Evolutionary conservation across 441 rosid species (phyloP), one percentile per base, ranked within the genome.

Genomic region (Bruguiera hainesii): DNA sequence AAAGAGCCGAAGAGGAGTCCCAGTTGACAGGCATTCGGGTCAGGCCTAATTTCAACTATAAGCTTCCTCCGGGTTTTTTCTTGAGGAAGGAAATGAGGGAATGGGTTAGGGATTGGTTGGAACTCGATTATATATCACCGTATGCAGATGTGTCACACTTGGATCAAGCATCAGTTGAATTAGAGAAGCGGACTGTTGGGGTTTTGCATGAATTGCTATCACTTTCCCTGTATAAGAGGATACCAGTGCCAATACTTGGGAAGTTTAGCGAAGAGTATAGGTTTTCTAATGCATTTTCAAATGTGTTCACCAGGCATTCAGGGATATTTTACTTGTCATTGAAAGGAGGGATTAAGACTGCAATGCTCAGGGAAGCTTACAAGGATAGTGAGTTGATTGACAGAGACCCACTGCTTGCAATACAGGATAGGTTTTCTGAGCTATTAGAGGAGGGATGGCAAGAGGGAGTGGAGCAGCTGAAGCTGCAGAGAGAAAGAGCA

Each of bases 131-230:
- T 65, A 72, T 87, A 60, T 89, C 97, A 18, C 97, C 94, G 0
- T 91, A 89, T 64, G 81, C 73, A 46, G 94, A 91, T 42, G 90
- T 75, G 7, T 85, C 89, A 1, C 85, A 72, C 61, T 74, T 91
- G 74, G 84, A 87, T 62, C 97, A 85, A 79, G 78, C 94, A 50
- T 89, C 92, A 0, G 71, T 61, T 3, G 91, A 94, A 74, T 87
- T 91, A 96, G 99, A 94, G 89, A 94, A 88, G 81, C 78, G 98
- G 79, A 82, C 79, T 2, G 93, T 85, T 61, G 98, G 86, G 51
- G 84, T 91, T 66, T 73, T 91, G 7, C 97, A 91, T 16, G 98
- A 94, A 68, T 62, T 94, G 83, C 73, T 94, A 2, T 89, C 97
- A 15, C 91, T 94, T 35, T 91, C 97, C 0, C 35, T 89, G 56